phyloP scores from a whole-genome alignment of 2,329 filamentous ascomycete genomes.

The Apiospora saccharicola region DNA sequence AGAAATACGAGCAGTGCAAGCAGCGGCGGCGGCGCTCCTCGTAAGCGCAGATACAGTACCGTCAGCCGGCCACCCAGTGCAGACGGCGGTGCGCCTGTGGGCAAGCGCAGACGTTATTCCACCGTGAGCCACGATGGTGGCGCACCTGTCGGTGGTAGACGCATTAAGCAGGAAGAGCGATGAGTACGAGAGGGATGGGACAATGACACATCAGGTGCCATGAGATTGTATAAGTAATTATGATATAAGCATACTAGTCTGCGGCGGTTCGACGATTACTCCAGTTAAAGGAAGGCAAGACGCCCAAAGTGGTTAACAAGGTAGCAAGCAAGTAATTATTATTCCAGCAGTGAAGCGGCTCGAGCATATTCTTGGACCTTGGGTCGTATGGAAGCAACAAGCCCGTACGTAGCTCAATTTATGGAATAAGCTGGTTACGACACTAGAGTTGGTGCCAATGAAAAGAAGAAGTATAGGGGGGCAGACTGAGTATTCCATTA shows the following conservation, averaged over 20 bases:
- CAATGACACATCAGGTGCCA: background rate
- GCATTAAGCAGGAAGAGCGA: background rate
- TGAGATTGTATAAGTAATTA: conserved; percentile 11
- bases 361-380: too few relatives aligned
- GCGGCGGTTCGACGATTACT: too few relatives aligned
- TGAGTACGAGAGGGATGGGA: background rate
- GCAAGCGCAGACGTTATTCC: conserved; percentile 28
- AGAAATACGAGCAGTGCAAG: conserved; percentile 29
- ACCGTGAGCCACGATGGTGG: conserved; percentile 27
- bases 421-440: too few relatives aligned
- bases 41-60: conserved; percentile 25
- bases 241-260: background rate
- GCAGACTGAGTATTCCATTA: background rate
- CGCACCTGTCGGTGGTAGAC: conserved; percentile 26
- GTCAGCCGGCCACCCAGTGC: conserved; percentile 27
- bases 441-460: too few relatives aligned
- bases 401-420: too few relatives aligned
- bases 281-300: too few relatives aligned
- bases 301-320: too few relatives aligned
- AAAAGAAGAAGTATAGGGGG: background rate
- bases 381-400: too few relatives aligned
- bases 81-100: conserved; percentile 28
- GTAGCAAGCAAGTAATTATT: too few relatives aligned
- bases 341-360: too few relatives aligned
- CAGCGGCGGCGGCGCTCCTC: conserved; percentile 25